A percentile compares a stretch with the other conserved stretches of the same genome.
phyloP scores from a whole-genome alignment of 2,329 filamentous ascomycete species.

The Aspergillus pseudoviridinutans region DNA sequence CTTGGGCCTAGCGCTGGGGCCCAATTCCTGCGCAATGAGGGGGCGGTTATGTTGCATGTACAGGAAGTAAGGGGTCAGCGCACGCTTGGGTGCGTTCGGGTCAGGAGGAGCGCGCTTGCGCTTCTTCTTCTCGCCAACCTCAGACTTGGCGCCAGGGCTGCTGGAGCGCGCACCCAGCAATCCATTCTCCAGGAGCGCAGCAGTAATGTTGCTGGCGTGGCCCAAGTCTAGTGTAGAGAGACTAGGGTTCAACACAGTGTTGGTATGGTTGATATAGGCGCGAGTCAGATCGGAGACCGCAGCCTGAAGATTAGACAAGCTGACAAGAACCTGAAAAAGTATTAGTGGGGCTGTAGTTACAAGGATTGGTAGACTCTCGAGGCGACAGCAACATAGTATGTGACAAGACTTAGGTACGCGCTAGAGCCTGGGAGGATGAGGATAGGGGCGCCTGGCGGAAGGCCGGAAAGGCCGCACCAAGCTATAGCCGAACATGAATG shows the following conservation, averaged over 20 bases:
- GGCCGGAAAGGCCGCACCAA: not conserved
- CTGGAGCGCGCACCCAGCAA: conserved; percentile 37
- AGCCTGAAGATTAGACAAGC: conserved; percentile 73
- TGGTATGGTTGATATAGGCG: conserved; percentile 85
- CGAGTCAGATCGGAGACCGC: conserved; percentile 74
- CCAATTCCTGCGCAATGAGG: conserved; percentile 75
- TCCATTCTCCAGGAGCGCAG: conserved; percentile 43
- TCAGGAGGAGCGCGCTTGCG: conserved; percentile 83
- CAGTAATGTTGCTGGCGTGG: conserved; percentile 34
- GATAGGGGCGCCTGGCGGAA: not conserved
- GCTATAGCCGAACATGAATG: not conserved
- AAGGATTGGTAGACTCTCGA: conserved; percentile 4
- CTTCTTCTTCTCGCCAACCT: conserved; percentile 72
- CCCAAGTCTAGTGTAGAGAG: conserved; percentile 52
- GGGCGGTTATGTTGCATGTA: conserved; percentile 86
- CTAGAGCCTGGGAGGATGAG: not conserved
- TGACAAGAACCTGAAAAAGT: conserved; percentile 62
- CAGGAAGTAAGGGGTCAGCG: conserved; percentile 89
- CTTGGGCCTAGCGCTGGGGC: conserved; percentile 71
- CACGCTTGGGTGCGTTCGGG: conserved; percentile 91
- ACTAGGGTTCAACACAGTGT: conserved; percentile 69
- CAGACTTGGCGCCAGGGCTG: conserved; percentile 38
- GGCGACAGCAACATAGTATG: not conserved
- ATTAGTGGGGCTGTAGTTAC: conserved; percentile 21
- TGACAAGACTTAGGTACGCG: not conserved